These are phyloP conservation scores for Rubia peregrina DNA, from an alignment of 305 asterid species.

Conservation along the genomic window DNA sequence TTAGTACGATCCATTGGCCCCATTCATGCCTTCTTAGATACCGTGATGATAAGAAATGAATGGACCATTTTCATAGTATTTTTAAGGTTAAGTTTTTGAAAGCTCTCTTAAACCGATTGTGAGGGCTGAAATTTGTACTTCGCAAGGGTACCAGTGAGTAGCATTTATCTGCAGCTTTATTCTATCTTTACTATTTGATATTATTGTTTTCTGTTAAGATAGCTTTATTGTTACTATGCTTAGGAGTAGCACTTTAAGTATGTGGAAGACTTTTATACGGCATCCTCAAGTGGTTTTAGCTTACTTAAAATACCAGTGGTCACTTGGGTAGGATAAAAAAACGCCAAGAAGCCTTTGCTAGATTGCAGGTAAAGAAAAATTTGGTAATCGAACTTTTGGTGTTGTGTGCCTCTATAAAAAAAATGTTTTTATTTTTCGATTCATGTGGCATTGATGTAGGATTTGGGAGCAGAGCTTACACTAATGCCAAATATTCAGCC, in stretches of 20 bases:
- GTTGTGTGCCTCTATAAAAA: background rate
- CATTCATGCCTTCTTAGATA: background rate
- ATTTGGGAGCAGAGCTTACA: slow-evolving; percentile 79
- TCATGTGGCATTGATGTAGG: slow-evolving; percentile 38
- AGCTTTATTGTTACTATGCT: background rate
- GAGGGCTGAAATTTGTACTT: background rate
- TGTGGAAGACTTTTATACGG: background rate
- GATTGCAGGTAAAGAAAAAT: slow-evolving; percentile 62
- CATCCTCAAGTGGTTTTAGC: slow-evolving; percentile 97
- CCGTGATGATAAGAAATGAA: background rate
- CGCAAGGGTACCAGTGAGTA: background rate
- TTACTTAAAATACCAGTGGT: slow-evolving; percentile 92
- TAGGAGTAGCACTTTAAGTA: background rate
- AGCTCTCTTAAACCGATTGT: background rate
- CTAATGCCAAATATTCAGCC: slow-evolving; percentile 59
- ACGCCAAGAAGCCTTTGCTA: slow-evolving; percentile 77
- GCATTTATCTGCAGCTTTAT: background rate
- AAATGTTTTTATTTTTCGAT: slow-evolving; percentile 2
- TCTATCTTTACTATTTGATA: background rate
- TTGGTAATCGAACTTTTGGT: background rate
- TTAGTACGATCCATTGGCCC: background rate
- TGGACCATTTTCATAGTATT: too few species aligned
- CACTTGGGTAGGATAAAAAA: slow-evolving; percentile 91
- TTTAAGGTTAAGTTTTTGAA: too few species aligned
- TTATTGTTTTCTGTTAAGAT: background rate